phyloP scores from a whole-genome alignment of 2,329 filamentous ascomycete genomes.

The Aspergillus amoenus region DNA sequence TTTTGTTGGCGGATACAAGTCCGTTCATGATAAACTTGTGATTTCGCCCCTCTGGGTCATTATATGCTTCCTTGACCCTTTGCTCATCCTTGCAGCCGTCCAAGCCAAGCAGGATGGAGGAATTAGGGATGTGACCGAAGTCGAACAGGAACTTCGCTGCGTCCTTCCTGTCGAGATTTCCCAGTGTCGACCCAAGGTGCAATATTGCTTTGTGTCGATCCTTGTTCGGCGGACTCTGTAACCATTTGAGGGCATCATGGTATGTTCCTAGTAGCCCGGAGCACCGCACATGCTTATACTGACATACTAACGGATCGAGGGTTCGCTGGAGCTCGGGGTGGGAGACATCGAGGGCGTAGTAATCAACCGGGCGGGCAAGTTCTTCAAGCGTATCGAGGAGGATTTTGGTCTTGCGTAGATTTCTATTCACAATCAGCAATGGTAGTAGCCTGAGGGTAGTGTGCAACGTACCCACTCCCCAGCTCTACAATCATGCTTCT shows the following conservation, averaged over 20 bases:
- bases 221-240: too few relatives aligned
- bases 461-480: constrained; percentile 13
- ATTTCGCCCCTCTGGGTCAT: constrained; percentile 27
- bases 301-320: too few relatives aligned
- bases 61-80: constrained; percentile 72
- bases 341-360: constrained; percentile 83
- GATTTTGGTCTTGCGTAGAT: constrained; percentile 78
- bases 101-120: constrained; percentile 8
- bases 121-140: not conserved
- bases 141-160: constrained; percentile 8
- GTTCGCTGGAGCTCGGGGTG: constrained; percentile 65
- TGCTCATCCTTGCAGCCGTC: constrained; percentile 55
- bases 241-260: constrained; percentile 77
- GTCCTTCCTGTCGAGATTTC: constrained; percentile 8
- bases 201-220: not conserved
- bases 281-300: constrained; percentile 56
- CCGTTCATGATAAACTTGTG: constrained; percentile 13
- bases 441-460: constrained; percentile 45
- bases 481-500: constrained; percentile 13
- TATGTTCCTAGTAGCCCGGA: constrained; percentile 82
- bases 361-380: constrained; percentile 70
- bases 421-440: not conserved
- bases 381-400: constrained; percentile 75
- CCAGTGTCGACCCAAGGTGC: constrained; percentile 12
- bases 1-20: constrained; percentile 58